Evolutionary conservation across 306 rosid genomes (phyloP), one percentile per base, ranked within the genome.

Genomic region (Argentina anserina): DNA sequence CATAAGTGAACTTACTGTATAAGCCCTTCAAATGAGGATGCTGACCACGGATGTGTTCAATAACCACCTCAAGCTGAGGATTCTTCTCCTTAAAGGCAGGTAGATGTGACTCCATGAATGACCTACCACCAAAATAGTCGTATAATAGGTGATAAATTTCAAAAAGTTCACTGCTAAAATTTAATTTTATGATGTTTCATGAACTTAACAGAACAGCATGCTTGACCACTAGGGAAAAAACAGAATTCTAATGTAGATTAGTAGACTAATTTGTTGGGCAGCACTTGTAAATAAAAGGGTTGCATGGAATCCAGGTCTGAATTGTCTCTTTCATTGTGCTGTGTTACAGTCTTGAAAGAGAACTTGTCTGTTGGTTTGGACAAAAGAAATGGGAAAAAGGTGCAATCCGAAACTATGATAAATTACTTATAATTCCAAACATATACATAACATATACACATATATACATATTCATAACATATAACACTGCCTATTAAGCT

Each of bases 41-140:
- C 79, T 89, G 97, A 55, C 98, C 98, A 59, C 94, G 97, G 67
- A 89, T 87, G 79, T 89, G 91, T 65, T 93, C 97, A 72, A 88
- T 82, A 69, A 84, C 92, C 67, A 93, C 90, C 84, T 91, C 94
- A 55, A 93, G 82, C 68, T 88, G 98, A 80, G 98, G 92, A 83
- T 91, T 91, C 49, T 77, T 75, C 84, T 89, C 97, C 80, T 79
- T 89, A 75, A 89, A 84, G 10, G 65, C 76, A 40, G 97, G 97
- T 81, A 93, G 73, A 10, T 91, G 82, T 0, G 90, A 82, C 80
- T 91, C 96, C 94, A 93, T 89, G 77, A 93, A 91, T 60, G 97
- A 93, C 85, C 97, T 93, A 59, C 59, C 82, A 75, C 28, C 33
- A n/a, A 66, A 67, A 49, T 64, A 50, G 23, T 50, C 52, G 70